These are phyloP conservation scores for Sphaerobolus stellatus DNA, from an alignment of 1,284 basidiomycete genomes.

Conservation along the genomic window DNA sequence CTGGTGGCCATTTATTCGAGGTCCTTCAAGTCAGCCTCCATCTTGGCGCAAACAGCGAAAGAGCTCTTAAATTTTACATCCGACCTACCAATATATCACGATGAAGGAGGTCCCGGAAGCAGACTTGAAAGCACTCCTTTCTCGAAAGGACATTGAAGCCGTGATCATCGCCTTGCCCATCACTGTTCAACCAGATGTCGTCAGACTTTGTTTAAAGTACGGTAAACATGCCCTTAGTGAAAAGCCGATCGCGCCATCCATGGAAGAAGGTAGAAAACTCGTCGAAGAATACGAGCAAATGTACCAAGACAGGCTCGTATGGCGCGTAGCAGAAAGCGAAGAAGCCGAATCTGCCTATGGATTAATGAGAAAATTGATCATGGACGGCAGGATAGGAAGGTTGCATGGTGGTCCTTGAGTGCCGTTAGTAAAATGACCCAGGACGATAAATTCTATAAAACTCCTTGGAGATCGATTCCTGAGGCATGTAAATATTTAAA, in stretches of 20 bases:
- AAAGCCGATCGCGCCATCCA: conserved; percentile 80
- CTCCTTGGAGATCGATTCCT: conserved; percentile 79
- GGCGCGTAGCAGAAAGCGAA: conserved; percentile 83
- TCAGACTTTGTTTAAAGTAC: conserved; percentile 60
- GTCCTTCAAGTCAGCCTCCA: conserved; percentile 58
- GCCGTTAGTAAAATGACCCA: conserved; percentile 58
- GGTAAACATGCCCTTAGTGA: conserved; percentile 87
- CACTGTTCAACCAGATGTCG: conserved; percentile 64
- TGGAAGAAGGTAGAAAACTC: conserved; percentile 59
- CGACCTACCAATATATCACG: conserved; percentile 56
- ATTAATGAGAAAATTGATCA: conserved; percentile 53
- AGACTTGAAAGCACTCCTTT: conserved; percentile 61
- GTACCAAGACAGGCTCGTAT: conserved; percentile 69
- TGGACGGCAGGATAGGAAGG: conserved; percentile 61
- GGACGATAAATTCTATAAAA: conserved; percentile 74
- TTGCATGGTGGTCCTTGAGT: conserved; percentile 61
- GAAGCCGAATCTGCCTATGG: conserved; percentile 67
- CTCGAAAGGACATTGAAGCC: conserved; percentile 62
- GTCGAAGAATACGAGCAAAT: conserved; percentile 64
- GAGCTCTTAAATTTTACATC: conserved; percentile 41
- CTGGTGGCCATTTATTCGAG: conserved; percentile 80
- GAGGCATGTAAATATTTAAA: too few relatives aligned
- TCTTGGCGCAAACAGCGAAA: conserved; percentile 47
- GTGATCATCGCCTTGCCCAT: conserved; percentile 82
- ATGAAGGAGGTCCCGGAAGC: conserved; percentile 41